A percentile compares a stretch with the other conserved stretches of the same genome.
Evolutionary conservation across 2,329 filamentous ascomycete species (phyloP).

Genomic region (Colletotrichum sp.): DNA sequence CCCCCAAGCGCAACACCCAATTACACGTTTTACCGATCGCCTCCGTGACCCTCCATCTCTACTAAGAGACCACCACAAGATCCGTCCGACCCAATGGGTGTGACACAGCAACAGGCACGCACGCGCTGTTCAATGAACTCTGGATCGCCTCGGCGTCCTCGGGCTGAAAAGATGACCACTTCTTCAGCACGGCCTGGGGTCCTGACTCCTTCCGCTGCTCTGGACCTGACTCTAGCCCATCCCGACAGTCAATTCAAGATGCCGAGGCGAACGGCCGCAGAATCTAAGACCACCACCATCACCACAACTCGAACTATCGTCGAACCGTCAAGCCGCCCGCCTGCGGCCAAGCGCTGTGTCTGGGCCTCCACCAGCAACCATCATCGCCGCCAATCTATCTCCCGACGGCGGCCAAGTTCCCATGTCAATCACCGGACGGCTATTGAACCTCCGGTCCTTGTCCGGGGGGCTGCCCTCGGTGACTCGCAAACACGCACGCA

Average conservation of each 20-base stretch:
- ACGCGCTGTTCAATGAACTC: neutral
- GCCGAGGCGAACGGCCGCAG: neutral
- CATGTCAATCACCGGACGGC: neutral
- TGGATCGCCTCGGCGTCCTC: neutral
- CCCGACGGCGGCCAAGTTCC: neutral
- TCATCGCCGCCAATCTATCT: neutral
- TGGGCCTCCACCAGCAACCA: neutral
- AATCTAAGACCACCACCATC: neutral
- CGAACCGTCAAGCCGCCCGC: neutral
- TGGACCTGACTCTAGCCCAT: neutral
- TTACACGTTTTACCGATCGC: neutral
- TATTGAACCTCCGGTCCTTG: neutral
- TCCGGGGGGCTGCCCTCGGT: neutral
- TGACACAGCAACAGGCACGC: neutral
- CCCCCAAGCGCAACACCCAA: neutral
- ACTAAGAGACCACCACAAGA: neutral
- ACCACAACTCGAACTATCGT: neutral
- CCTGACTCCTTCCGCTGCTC: neutral
- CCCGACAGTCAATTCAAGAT: neutral
- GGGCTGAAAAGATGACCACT: neutral
- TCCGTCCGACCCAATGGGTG: neutral
- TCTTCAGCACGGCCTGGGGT: neutral
- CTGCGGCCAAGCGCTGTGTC: neutral
- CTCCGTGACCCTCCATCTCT: slow-evolving; percentile 8
- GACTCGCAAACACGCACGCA: neutral